phyloP scores from a whole-genome alignment of 306 rosid genomes.

The Gleditsia sinensis region DNA sequence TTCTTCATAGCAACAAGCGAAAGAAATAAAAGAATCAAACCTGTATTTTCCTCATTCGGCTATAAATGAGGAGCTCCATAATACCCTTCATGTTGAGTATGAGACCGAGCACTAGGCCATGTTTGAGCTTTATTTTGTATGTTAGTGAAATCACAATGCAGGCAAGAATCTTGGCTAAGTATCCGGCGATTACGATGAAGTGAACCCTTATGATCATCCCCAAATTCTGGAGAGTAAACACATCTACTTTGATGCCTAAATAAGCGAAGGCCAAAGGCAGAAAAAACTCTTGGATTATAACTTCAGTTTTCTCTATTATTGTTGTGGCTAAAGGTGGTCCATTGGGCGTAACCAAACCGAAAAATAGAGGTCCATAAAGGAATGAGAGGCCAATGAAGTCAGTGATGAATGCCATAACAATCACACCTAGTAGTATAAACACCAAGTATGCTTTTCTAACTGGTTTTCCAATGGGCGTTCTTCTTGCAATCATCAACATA shows the following conservation, averaged over 20 bases:
- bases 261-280: conserved; percentile 27
- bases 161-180: conserved; percentile 30
- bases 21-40: conserved; percentile 17
- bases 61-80: conserved; percentile 33
- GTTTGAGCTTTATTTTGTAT: conserved; percentile 40
- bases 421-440: conserved; percentile 11
- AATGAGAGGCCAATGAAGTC: conserved; percentile 23
- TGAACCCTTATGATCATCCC: not conserved
- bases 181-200: conserved; percentile 13
- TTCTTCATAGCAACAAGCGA: too few relatives aligned
- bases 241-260: conserved; percentile 1
- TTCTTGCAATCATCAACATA: not conserved
- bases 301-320: conserved; percentile 27
- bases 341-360: conserved; percentile 39
- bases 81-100: conserved; percentile 53
- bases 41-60: not conserved
- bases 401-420: not conserved
- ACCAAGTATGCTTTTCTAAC: conserved; percentile 18
- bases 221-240: not conserved
- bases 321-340: conserved; percentile 48
- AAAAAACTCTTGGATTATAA: conserved; percentile 5
- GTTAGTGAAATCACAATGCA: conserved; percentile 29
- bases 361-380: conserved; percentile 29
- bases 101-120: conserved; percentile 51
- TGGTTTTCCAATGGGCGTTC: conserved; percentile 36